Percentiles rank a stretch among this genome's conserved stretches.
phyloP scores from a whole-genome alignment of 805 yeast genomes.

The Starmerella bacillaris region DNA sequence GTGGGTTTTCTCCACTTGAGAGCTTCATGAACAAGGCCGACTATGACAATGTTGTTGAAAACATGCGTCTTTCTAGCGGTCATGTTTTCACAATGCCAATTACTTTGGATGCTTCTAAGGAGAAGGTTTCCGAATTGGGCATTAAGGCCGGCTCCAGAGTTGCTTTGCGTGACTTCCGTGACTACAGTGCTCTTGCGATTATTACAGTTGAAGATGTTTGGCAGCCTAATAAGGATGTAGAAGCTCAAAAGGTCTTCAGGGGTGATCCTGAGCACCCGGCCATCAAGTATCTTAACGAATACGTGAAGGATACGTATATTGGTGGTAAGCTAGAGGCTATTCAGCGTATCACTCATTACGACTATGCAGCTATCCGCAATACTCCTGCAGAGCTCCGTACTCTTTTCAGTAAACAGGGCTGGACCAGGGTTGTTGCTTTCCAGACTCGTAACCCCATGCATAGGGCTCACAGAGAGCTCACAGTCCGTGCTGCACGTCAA shows the following conservation, averaged over 20 bases:
- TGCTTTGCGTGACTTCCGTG: conserved; percentile 64
- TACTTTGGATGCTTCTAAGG: conserved; percentile 55
- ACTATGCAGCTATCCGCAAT: conserved; percentile 69
- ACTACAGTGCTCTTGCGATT: conserved; percentile 61
- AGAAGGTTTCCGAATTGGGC: conserved; percentile 27
- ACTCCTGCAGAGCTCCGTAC: conserved; percentile 80
- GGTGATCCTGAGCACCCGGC: conserved; percentile 98
- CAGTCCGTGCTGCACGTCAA: conserved; percentile 91
- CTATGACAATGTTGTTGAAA: conserved; percentile 47
- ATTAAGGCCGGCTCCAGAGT: conserved; percentile 42
- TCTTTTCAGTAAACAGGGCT: conserved; percentile 62
- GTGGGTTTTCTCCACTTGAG: conserved; percentile 80
- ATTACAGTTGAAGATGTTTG: conserved; percentile 63
- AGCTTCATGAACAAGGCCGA: conserved; percentile 56
- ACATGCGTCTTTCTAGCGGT: conserved; percentile 56
- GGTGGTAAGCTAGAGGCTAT: conserved; percentile 83
- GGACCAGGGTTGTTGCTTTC: conserved; percentile 87
- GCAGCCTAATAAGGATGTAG: conserved; percentile 59
- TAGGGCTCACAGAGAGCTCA: conserved; percentile 90
- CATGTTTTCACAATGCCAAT: conserved; percentile 85
- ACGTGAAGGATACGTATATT: conserved; percentile 66
- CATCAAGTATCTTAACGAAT: conserved; percentile 46
- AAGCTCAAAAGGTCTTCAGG: conserved; percentile 76
- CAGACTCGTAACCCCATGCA: conserved; percentile 99
- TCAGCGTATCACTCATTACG: conserved; percentile 71